These are phyloP conservation scores for Dictyophora rubrovolvata DNA, from an alignment of 768 basidiomycete species.

Conservation along the genomic window DNA sequence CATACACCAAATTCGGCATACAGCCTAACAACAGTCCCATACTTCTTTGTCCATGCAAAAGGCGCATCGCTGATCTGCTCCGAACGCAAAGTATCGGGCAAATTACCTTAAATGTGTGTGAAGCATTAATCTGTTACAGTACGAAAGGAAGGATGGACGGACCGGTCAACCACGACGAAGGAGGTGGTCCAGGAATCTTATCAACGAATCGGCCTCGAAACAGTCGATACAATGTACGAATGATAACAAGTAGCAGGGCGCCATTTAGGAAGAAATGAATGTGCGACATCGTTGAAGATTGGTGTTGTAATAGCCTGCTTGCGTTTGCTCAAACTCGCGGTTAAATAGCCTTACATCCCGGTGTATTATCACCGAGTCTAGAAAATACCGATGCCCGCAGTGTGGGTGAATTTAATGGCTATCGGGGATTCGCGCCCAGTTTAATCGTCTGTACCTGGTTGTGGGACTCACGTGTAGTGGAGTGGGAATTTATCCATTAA, in stretches of 20 bases:
- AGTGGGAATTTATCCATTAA: too few relatives aligned
- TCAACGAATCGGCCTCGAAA: neutral
- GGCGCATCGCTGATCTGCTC: slow-evolving; percentile 24
- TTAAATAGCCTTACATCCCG: too few relatives aligned
- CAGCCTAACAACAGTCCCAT: slow-evolving; percentile 40
- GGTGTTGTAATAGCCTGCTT: neutral
- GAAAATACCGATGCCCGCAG: too few relatives aligned
- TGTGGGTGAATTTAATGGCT: too few relatives aligned
- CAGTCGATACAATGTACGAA: neutral
- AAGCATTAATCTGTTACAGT: neutral
- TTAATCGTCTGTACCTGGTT: too few relatives aligned
- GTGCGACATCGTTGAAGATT: neutral
- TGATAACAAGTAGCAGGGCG: neutral
- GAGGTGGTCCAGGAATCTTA: neutral
- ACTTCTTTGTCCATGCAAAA: slow-evolving; percentile 41
- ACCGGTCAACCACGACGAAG: neutral
- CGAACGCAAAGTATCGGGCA: neutral
- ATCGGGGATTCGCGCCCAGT: too few relatives aligned
- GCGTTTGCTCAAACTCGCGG: too few relatives aligned
- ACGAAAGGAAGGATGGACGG: neutral
- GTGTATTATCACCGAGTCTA: too few relatives aligned
- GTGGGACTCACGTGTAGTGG: too few relatives aligned
- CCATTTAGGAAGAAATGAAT: neutral
- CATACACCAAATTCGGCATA: slow-evolving; percentile 42
- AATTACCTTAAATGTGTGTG: neutral